These are phyloP conservation scores for Tetradesmus obliquus DNA, from an alignment of 139 green algal species.

Conservation along the genomic window DNA sequence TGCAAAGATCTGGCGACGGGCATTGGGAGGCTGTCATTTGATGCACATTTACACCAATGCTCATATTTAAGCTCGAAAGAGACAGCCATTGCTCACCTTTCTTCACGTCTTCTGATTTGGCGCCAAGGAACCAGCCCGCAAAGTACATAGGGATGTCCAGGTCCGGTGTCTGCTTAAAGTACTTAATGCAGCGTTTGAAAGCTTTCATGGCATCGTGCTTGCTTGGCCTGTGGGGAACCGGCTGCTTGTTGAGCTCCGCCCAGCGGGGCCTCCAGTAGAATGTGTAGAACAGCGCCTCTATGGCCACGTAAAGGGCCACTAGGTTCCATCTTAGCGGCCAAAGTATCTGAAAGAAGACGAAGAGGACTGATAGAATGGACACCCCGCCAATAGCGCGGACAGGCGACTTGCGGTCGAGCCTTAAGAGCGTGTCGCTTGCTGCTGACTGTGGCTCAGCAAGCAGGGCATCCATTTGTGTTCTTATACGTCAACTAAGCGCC, in stretches of 20 bases:
- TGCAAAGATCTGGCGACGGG: neutral
- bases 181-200: slow-evolving; percentile 7
- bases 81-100: slow-evolving; percentile 3
- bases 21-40: too few species aligned
- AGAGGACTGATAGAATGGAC: neutral
- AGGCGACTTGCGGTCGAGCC: neutral
- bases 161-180: neutral
- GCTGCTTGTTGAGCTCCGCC: slow-evolving; percentile 25
- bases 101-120: slow-evolving; percentile 23
- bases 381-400: slow-evolving; percentile 7
- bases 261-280: slow-evolving; percentile 40
- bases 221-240: slow-evolving; percentile 4
- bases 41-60: too few species aligned
- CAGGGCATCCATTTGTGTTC: neutral
- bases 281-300: slow-evolving; percentile 28
- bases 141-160: slow-evolving; percentile 6
- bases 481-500: neutral
- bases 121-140: slow-evolving; percentile 37
- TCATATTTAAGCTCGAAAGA: neutral
- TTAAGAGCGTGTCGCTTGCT: neutral
- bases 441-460: neutral
- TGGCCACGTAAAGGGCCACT: neutral
- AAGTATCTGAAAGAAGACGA: slow-evolving; percentile 14
- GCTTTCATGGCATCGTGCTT: slow-evolving; percentile 21
- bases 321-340: slow-evolving; percentile 31